Percentiles rank a stretch among this genome's conserved stretches.
phyloP scores from a whole-genome alignment of 176 grass and related monocot genomes.

The Hsuehochloa calcarea region DNA sequence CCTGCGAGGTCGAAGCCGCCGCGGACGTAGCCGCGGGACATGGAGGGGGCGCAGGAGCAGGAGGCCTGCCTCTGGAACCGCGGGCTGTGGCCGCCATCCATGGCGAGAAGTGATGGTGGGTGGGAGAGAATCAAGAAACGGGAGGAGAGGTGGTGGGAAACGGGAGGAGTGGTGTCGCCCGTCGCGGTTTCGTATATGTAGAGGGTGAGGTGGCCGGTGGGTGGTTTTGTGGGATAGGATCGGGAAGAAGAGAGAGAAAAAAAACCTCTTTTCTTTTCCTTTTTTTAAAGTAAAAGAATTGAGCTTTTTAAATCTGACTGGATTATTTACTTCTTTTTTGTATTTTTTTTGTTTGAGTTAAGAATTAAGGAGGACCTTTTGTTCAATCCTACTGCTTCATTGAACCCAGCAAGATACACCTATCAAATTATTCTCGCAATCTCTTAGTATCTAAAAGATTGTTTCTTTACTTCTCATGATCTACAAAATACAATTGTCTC shows the following conservation, averaged over 20 bases:
- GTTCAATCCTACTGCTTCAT: neutral
- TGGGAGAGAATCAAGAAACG: neutral
- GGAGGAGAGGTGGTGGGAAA: neutral
- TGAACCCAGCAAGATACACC: neutral
- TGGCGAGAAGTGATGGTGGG: conserved; percentile 3
- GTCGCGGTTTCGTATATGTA: conserved; percentile 36
- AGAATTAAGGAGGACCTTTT: neutral
- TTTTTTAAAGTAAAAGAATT: too few relatives aligned
- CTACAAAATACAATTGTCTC: neutral
- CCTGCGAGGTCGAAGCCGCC: conserved; percentile 37
- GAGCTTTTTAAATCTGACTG: too few relatives aligned
- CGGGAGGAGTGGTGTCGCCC: neutral
- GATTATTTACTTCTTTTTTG: neutral
- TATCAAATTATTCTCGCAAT: neutral
- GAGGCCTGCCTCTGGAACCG: conserved; percentile 62
- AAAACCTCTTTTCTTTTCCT: too few relatives aligned
- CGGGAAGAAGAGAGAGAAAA: too few relatives aligned
- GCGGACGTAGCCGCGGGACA: conserved; percentile 50
- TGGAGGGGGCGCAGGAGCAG: conserved; percentile 54
- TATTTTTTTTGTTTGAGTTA: neutral
- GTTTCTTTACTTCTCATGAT: neutral
- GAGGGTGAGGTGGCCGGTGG: conserved; percentile 12
- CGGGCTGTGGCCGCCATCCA: conserved; percentile 56
- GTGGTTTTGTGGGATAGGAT: neutral
- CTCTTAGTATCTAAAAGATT: too few relatives aligned